Evolutionary conservation across 2,329 filamentous ascomycete genomes (phyloP).

Genomic region (Colletotrichum shisoi): DNA sequence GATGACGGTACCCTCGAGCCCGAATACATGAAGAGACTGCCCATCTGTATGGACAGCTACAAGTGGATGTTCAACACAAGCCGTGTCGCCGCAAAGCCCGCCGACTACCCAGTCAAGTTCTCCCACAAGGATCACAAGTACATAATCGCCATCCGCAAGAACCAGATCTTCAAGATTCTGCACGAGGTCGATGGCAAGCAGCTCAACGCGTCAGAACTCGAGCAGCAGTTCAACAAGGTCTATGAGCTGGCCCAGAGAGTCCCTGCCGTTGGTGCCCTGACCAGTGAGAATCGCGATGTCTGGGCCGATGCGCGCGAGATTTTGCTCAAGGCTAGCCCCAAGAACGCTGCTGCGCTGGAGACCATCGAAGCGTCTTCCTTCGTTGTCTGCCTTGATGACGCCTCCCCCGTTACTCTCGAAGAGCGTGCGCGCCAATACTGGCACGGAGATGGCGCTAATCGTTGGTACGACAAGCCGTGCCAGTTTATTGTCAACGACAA

Average conservation of each 20-base stretch:
- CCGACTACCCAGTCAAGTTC: slow-evolving; percentile 86
- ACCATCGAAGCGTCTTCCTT: slow-evolving; percentile 90
- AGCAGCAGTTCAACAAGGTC: slow-evolving; percentile 85
- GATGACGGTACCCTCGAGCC: slow-evolving; percentile 85
- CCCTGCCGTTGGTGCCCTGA: slow-evolving; percentile 82
- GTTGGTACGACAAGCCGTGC: slow-evolving; percentile 97
- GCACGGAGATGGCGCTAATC: slow-evolving; percentile 95
- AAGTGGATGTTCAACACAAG: slow-evolving; percentile 98
- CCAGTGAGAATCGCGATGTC: slow-evolving; percentile 89
- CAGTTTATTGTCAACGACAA: slow-evolving; percentile 99
- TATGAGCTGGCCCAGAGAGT: slow-evolving; percentile 77
- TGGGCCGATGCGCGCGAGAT: slow-evolving; percentile 85
- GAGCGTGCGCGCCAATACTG: slow-evolving; percentile 97
- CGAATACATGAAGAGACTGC: slow-evolving; percentile 98
- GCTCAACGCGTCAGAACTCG: slow-evolving; percentile 87
- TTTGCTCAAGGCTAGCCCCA: slow-evolving; percentile 76
- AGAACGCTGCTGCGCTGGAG: slow-evolving; percentile 80
- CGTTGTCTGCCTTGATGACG: slow-evolving; percentile 91
- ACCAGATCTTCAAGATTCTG: slow-evolving; percentile 93
- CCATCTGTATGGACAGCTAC: slow-evolving; percentile 98
- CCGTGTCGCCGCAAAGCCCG: slow-evolving; percentile 81
- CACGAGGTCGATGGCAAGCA: slow-evolving; percentile 83
- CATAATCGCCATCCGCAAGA: slow-evolving; percentile 90
- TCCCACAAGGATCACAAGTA: slow-evolving; percentile 78
- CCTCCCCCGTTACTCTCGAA: slow-evolving; percentile 88